A percentile compares a stretch with the other conserved stretches of the same genome.
Conservation (phyloP, 306 rosid genomes). For the Inga oerstediana region DNA sequence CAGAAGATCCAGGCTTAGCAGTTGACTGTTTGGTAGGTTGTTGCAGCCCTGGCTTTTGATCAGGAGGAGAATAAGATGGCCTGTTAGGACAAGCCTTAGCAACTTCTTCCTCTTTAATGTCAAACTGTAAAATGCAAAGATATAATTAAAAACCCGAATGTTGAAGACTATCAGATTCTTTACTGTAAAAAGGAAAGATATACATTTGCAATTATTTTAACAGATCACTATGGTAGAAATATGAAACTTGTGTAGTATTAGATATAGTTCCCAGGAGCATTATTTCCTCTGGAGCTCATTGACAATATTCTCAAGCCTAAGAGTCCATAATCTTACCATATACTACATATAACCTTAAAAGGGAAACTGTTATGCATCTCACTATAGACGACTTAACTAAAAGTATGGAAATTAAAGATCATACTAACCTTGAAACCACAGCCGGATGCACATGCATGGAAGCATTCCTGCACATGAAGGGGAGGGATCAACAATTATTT, state of each 20-base stretch:
- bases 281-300: neutral
- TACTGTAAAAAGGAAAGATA: neutral
- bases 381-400: slow-evolving; percentile 2
- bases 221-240: neutral
- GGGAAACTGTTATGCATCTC: neutral
- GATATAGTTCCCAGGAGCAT: neutral
- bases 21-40: slow-evolving; percentile 38
- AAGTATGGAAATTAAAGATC: slow-evolving; percentile 11
- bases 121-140: slow-evolving; percentile 61
- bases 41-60: slow-evolving; percentile 48
- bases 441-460: slow-evolving; percentile 88
- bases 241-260: neutral
- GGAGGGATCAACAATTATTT: slow-evolving; percentile 37
- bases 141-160: slow-evolving; percentile 5
- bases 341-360: neutral
- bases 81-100: slow-evolving; percentile 75
- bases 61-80: slow-evolving; percentile 57
- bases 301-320: neutral
- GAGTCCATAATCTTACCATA: neutral
- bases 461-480: slow-evolving; percentile 69
- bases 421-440: slow-evolving; percentile 88
- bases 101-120: slow-evolving; percentile 46
- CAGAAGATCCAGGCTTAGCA: slow-evolving; percentile 60
- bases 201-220: neutral
- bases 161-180: slow-evolving; percentile 1